Evolutionary conservation across 257 asterid species (phyloP), one percentile per base, ranked within the genome.

Genomic region (Hygrophila difformis): DNA sequence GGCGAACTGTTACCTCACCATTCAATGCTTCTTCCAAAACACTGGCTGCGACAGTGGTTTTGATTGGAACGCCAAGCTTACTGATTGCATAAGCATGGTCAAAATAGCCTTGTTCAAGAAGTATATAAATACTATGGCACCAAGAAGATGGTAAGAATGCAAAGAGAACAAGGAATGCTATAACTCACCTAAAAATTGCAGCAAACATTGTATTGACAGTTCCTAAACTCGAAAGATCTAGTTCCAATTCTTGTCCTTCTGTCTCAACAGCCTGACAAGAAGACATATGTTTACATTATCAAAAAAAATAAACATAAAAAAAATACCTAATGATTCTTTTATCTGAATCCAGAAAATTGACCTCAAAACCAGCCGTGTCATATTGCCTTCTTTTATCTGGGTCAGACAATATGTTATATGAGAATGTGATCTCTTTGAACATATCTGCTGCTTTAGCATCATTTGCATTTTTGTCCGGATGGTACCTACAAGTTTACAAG

Each of bases 391-490:
- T 70, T 71, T 91, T 86, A 53, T 86, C 97, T 6, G 89, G 83
- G 71, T 86, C 91, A 36, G 95, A 86, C 73, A 91, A 80, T 49
- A 91, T 86, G 74, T 74, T 80, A 66, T 86, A 86, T 12, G 99
- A 80, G 74, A 86, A 86, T 1, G 99, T 86, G 65, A 71, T 93
- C 72, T 91, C 99, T 63, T 83, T 86, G 67, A 91, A 91, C 75
- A 76, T 71, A 63, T 91, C 95, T 0, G 93, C 84, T 10, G 99
- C 96, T 59, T 73, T 66, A 24, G 73, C 66, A 48, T 86, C 97
- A 67, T 91, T 91, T 54, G 89, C 89, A 74, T 91, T 91, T 74
- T 91, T 91, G 74, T 86, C 99, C 0, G 99, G 99, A 73, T 91
- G 99, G 62, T 91, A 86, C 85, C 99, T 91, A 52, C 22, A 61